Conservation (phyloP, 2,329 filamentous ascomycete genomes). For the Fusarium coicis region DNA sequence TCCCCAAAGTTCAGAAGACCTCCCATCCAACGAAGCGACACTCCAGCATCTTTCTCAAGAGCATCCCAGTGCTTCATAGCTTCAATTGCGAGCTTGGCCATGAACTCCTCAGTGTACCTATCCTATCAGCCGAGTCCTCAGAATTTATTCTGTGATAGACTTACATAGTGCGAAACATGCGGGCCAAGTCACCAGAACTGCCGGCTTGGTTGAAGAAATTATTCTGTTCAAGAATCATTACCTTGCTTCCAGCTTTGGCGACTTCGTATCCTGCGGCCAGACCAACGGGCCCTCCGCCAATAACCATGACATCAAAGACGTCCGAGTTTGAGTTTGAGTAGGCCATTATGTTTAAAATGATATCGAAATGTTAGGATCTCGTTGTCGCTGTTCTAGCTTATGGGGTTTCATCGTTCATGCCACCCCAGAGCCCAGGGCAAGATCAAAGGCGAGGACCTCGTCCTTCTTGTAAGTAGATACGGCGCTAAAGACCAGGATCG, state of each 20-base stretch:
- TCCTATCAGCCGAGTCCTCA: rapidly evolving
- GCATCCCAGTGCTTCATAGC: constrained; percentile 24
- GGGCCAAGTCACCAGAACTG: constrained; percentile 21
- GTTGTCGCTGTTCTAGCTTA: background rate
- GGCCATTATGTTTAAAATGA: background rate
- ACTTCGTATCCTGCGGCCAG: constrained; percentile 32
- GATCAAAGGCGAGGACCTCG: rapidly evolving
- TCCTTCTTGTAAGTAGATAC: background rate
- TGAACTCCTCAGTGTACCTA: constrained; percentile 31
- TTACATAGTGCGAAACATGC: constrained; percentile 29
- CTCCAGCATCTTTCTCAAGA: constrained; percentile 24
- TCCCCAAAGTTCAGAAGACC: constrained; percentile 35
- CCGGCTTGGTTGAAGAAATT: constrained; percentile 29
- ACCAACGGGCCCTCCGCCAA: constrained; percentile 22
- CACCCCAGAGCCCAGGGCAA: rapidly evolving
- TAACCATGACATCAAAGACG: constrained; percentile 15
- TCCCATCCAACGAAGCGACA: constrained; percentile 26
- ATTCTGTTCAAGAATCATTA: constrained; percentile 26
- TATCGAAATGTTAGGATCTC: background rate
- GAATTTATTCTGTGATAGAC: rapidly evolving
- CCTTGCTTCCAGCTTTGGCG: constrained; percentile 14
- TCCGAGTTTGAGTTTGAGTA: background rate
- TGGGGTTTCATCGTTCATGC: rapidly evolving
- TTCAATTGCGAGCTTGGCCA: constrained; percentile 19
- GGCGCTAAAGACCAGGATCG: background rate